Evolutionary conservation across 495 filamentous ascomycete genomes (phyloP).

Genomic region (Talaromyces adpressus): DNA sequence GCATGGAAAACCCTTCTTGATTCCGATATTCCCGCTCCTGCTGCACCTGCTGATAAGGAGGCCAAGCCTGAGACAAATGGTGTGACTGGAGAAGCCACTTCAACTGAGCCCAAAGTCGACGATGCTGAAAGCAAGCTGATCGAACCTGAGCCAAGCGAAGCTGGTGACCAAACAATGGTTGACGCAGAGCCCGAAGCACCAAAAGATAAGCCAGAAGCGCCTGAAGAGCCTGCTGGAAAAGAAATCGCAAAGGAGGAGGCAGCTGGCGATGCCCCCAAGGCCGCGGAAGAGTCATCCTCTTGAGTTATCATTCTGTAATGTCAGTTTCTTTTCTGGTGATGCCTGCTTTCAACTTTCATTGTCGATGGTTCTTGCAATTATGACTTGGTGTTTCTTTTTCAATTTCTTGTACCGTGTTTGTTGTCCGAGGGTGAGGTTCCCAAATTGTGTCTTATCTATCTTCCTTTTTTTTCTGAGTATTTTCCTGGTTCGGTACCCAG

Average conservation of each 20-base stretch:
- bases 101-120: slow-evolving; percentile 22
- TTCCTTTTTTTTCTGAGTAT: neutral
- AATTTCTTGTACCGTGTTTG: neutral
- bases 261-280: slow-evolving; percentile 9
- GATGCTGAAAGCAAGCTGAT: slow-evolving; percentile 9
- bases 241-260: slow-evolving; percentile 15
- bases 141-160: neutral
- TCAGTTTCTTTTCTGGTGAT: neutral
- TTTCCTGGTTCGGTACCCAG: neutral
- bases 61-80: slow-evolving; percentile 43
- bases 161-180: slow-evolving; percentile 12
- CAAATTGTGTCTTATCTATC: neutral
- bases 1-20: slow-evolving; percentile 80
- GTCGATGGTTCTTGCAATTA: neutral
- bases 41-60: slow-evolving; percentile 38
- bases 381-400: neutral
- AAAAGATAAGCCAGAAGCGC: slow-evolving; percentile 11
- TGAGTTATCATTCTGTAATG: neutral
- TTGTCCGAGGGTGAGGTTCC: neutral
- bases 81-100: slow-evolving; percentile 25
- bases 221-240: slow-evolving; percentile 7
- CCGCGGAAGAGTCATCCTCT: slow-evolving; percentile 10
- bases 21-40: slow-evolving; percentile 46
- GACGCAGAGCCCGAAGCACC: slow-evolving; percentile 12
- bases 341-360: neutral